Evolutionary conservation across 495 filamentous ascomycete genomes (phyloP).

Genomic region (Annulohypoxylon maeteangense): DNA sequence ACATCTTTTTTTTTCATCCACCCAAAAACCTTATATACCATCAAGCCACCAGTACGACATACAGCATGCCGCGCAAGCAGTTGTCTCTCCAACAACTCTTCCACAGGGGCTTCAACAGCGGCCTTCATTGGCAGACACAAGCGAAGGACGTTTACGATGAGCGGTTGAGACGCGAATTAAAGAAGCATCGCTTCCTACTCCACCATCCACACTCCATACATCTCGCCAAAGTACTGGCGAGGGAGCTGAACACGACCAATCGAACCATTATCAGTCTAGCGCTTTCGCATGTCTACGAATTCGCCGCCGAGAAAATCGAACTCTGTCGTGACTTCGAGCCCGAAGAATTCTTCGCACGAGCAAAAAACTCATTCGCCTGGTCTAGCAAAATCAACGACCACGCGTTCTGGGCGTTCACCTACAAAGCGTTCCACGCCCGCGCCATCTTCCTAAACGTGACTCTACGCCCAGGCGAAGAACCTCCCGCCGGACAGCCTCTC

Average conservation of each 20-base stretch:
- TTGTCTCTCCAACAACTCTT: background rate
- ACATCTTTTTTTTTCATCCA: too few relatives aligned
- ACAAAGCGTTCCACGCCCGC: constrained; percentile 39
- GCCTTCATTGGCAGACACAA: constrained; percentile 31
- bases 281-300: constrained; percentile 26
- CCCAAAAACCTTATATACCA: too few relatives aligned
- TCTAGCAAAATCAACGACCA: constrained; percentile 8
- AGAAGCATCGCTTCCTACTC: constrained; percentile 18
- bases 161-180: background rate
- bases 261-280: background rate
- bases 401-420: constrained; percentile 43
- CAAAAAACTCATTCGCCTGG: constrained; percentile 34
- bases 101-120: constrained; percentile 1
- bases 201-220: constrained; percentile 28
- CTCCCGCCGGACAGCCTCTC: background rate
- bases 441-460: constrained; percentile 20
- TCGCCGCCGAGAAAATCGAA: constrained; percentile 20
- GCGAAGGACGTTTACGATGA: background rate
- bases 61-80: background rate
- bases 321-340: constrained; percentile 5
- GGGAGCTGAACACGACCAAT: background rate
- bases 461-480: background rate
- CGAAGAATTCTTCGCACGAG: constrained; percentile 18
- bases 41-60: too few relatives aligned
- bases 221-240: constrained; percentile 15